Base-by-base conservation (phyloP, 2,329 filamentous ascomycete species). In the Microascus cirrosus region DNA sequence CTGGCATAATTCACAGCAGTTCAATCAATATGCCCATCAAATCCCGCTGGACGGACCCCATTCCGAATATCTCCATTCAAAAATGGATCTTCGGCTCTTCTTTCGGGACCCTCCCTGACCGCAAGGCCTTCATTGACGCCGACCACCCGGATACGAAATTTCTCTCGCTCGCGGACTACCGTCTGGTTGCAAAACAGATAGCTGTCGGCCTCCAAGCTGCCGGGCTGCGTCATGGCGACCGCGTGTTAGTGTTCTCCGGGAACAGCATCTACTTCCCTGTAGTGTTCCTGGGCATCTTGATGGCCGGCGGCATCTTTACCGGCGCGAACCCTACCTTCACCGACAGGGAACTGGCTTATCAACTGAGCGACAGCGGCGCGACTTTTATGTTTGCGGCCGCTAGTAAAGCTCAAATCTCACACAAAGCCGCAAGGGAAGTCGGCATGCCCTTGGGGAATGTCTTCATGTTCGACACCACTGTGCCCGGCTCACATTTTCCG, bases 251-350 rank as follows among this genome's bases (percentile, higher is more conserved):
- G 22, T 92, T 86, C 70, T 85, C 86, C 0, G 81, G 83, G 24
- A 93, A 92, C 70, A 85, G 80, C 62, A 69, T 93, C 15, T 89
- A 86, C 72, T 89, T 86, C 66, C 86, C 89, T 0, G 75, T 82
- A 0, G 74, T 89, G 1, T 82, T 92, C 57, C 76, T 90, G 69
- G 89, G 89, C 18, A 77, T 87, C 22, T 76, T 90, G 55, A 90
- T 90, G 82, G 87, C 89, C 0, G 87, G 87, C 3, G 87, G 87
- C 1, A 74, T 93, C 57, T 93, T 93, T 72, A 87, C 85, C 0
- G 89, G 87, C 28, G 86, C 86, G 1, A 90, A 90, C 60, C 86
- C 87, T 0, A 77, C 76, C 5, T 90, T 67, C 57, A 84, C 89
- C 0, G 74, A 82, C 0, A 75, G 87, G 22, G 89, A 94, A 69